Percentiles rank a stretch among this genome's conserved stretches.
Evolutionary conservation across 1,139 yeast species (phyloP).

Genomic region (Yamadazyma buinensis): DNA sequence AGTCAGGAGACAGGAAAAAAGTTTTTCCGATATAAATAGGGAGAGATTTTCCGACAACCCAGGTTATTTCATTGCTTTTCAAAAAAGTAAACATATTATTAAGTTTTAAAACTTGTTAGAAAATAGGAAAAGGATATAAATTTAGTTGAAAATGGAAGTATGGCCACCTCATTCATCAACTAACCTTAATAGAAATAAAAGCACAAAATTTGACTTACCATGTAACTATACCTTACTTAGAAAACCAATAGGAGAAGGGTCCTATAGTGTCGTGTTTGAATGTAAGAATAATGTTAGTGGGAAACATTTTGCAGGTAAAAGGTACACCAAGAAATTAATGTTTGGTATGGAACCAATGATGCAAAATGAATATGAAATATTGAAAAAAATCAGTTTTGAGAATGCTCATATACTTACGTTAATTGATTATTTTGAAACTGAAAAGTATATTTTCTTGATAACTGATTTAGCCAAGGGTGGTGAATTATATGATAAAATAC

Average conservation of each 20-base stretch:
- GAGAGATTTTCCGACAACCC: no score
- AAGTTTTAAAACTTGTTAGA: no score
- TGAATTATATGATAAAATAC: conserved; percentile 63
- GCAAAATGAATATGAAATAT: conserved; percentile 53
- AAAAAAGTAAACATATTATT: no score
- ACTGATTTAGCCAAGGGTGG: conserved; percentile 70
- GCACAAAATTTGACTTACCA: conserved; percentile 15
- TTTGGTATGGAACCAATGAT: conserved; percentile 36
- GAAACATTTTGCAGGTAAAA: conserved; percentile 37
- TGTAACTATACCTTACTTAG: conserved; percentile 34
- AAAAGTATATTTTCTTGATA: conserved; percentile 53
- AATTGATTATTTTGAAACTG: conserved; percentile 69
- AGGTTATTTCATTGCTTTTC: no score
- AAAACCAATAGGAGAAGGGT: conserved; percentile 33
- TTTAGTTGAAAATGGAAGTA: no score
- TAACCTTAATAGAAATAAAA: conserved; percentile 10
- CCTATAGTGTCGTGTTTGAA: conserved; percentile 37
- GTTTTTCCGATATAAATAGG: conserved; percentile 3
- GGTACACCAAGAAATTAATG: conserved; percentile 29
- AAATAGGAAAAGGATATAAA: no score
- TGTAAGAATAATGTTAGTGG: conserved; percentile 32
- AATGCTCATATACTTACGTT: conserved; percentile 55
- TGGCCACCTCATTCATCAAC: conserved; percentile 20
- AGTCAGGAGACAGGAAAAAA: conserved; percentile 3
- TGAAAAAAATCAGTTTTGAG: conserved; percentile 42